Percentiles rank a stretch among this genome's conserved stretches.
Conservation (phyloP, 805 yeast genomes). For the Kluyveromyces aestuarii region DNA sequence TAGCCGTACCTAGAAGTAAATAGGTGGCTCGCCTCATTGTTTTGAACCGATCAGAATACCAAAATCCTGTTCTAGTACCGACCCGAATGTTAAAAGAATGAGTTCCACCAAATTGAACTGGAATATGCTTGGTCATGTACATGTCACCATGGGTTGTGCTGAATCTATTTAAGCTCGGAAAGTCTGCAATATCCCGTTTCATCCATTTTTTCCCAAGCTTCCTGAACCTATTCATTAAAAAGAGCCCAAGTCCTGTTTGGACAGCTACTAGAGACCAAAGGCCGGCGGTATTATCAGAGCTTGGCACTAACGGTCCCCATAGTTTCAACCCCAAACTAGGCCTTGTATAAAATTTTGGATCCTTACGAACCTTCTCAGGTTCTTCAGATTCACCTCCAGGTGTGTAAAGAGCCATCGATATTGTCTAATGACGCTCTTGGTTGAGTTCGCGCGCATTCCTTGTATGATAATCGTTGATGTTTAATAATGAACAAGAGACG, state of each 20-base stretch:
- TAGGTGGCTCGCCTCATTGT: constrained; percentile 27
- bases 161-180: constrained; percentile 27
- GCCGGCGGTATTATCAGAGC: constrained; percentile 53
- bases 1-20: constrained; percentile 34
- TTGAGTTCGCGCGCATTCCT: not conserved
- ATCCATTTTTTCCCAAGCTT: constrained; percentile 10
- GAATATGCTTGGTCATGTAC: constrained; percentile 8
- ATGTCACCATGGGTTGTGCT: constrained; percentile 23
- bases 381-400: constrained; percentile 24
- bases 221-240: constrained; percentile 17
- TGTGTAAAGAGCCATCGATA: constrained; percentile 24
- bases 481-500: not conserved
- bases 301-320: constrained; percentile 71
- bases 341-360: constrained; percentile 27
- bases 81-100: constrained; percentile 14
- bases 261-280: constrained; percentile 41
- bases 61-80: constrained; percentile 17
- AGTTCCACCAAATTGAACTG: constrained; percentile 14
- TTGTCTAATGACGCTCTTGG: not conserved
- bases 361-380: constrained; percentile 8
- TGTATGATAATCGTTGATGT: not conserved
- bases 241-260: constrained; percentile 44
- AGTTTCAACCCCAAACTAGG: constrained; percentile 53
- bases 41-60: constrained; percentile 18
- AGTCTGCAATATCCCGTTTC: constrained; percentile 24